phyloP scores from a whole-genome alignment of 106 monocot genomes.

The Phalaenopsis aphrodite region DNA sequence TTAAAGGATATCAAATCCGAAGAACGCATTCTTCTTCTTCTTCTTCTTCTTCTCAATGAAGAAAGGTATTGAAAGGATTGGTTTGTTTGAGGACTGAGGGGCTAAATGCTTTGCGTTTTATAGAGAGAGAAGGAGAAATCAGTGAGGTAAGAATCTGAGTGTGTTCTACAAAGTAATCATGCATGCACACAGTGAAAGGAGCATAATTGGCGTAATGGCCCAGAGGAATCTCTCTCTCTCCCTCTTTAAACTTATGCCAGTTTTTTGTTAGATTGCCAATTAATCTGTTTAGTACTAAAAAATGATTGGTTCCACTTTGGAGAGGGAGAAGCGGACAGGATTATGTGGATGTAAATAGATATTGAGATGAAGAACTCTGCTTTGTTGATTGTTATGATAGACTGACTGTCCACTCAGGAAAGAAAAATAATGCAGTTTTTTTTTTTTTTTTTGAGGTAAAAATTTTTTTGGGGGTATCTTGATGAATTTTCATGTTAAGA shows the following conservation, averaged over 20 bases:
- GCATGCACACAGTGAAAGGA: background rate
- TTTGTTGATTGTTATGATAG: background rate
- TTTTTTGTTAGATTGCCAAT: background rate
- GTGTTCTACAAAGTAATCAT: conserved; percentile 1
- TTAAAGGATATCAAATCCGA: too few relatives aligned
- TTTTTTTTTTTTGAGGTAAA: too few relatives aligned
- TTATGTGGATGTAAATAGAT: background rate
- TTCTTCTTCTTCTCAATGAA: too few relatives aligned
- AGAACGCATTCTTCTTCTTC: background rate
- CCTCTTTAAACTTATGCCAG: background rate
- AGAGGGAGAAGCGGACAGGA: background rate
- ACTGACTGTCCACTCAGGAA: too few relatives aligned
- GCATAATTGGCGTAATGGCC: background rate
- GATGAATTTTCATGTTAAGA: too few relatives aligned
- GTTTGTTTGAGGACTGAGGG: background rate
- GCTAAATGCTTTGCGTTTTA: background rate
- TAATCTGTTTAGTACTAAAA: background rate
- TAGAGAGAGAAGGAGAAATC: background rate
- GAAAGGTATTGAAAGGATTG: too few relatives aligned
- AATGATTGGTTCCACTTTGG: background rate
- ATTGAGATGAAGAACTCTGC: background rate
- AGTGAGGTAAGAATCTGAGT: background rate
- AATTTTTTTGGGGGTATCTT: too few relatives aligned
- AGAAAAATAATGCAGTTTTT: too few relatives aligned
- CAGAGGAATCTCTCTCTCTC: background rate